Percentiles rank a stretch among this genome's conserved stretches.
These are phyloP conservation scores for Arthroderma uncinatum DNA, from an alignment of 2,329 filamentous ascomycete species.

Conservation along the genomic window DNA sequence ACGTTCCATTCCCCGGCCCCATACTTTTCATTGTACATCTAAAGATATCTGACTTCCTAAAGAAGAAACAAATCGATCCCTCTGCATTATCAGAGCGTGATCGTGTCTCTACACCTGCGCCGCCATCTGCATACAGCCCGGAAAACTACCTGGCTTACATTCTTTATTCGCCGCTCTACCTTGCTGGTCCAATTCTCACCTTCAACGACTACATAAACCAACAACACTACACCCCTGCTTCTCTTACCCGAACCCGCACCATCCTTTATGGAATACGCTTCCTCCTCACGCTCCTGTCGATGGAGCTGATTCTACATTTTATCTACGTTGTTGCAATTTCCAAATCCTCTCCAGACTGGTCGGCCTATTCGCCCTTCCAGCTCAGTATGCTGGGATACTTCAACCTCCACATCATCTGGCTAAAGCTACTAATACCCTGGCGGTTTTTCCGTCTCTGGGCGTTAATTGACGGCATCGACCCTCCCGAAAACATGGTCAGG, in stretches of 20 bases:
- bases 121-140: constrained; percentile 58
- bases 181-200: constrained; percentile 84
- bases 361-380: constrained; percentile 71
- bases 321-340: constrained; percentile 90
- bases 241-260: constrained; percentile 59
- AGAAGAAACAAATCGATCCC: constrained; percentile 99
- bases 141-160: constrained; percentile 82
- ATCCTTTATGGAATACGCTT: constrained; percentile 76
- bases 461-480: constrained; percentile 79
- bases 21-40: constrained; percentile 7
- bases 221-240: constrained; percentile 59
- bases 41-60: constrained; percentile 33
- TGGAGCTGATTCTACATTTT: constrained; percentile 86
- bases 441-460: constrained; percentile 98
- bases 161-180: constrained; percentile 85
- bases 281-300: constrained; percentile 63
- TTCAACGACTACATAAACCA: constrained; percentile 98
- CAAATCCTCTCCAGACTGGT: constrained; percentile 69
- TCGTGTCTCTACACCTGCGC: constrained; percentile 65
- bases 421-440: constrained; percentile 93
- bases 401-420: constrained; percentile 94
- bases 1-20: constrained; percentile 26
- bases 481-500: constrained; percentile 95
- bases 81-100: constrained; percentile 79
- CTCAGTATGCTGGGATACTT: constrained; percentile 86